A percentile compares a stretch with the other conserved stretches of the same genome.
These are phyloP conservation scores for Delonix regia DNA, from an alignment of 306 rosid genomes.

Conservation along the genomic window DNA sequence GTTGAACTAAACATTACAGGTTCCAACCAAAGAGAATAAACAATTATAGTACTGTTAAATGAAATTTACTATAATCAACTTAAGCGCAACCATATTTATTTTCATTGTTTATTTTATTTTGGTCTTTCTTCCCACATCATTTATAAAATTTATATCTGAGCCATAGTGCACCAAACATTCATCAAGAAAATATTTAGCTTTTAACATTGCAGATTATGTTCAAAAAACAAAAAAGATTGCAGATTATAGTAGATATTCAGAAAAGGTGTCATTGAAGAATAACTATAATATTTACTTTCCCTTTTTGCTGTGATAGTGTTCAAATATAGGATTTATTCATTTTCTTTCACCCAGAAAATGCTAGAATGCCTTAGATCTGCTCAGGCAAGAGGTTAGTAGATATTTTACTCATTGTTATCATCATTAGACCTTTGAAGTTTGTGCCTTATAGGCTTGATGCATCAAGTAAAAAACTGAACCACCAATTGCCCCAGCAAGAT, in stretches of 20 bases:
- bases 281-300: not conserved
- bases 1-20: too few relatives aligned
- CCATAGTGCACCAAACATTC: slow-evolving; percentile 30
- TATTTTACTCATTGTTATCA: slow-evolving; percentile 27
- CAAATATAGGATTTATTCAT: slow-evolving; percentile 19
- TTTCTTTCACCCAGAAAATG: not conserved
- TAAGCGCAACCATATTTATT: not conserved
- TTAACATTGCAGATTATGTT: slow-evolving; percentile 13
- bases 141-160: not conserved
- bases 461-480: slow-evolving; percentile 73
- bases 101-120: not conserved
- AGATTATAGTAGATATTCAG: slow-evolving; percentile 16
- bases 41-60: too few relatives aligned
- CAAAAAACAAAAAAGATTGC: too few relatives aligned
- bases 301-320: not conserved
- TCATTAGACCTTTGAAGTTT: slow-evolving; percentile 63
- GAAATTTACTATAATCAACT: not conserved
- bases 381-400: not conserved
- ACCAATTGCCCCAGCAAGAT: slow-evolving; percentile 83
- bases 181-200: not conserved
- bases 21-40: too few relatives aligned
- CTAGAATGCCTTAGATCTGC: not conserved
- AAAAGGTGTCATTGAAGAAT: slow-evolving; percentile 30
- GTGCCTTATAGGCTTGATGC: slow-evolving; percentile 67
- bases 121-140: not conserved